Evolutionary conservation across 306 rosid species (phyloP).

Genomic region (Canavalia gladiata): DNA sequence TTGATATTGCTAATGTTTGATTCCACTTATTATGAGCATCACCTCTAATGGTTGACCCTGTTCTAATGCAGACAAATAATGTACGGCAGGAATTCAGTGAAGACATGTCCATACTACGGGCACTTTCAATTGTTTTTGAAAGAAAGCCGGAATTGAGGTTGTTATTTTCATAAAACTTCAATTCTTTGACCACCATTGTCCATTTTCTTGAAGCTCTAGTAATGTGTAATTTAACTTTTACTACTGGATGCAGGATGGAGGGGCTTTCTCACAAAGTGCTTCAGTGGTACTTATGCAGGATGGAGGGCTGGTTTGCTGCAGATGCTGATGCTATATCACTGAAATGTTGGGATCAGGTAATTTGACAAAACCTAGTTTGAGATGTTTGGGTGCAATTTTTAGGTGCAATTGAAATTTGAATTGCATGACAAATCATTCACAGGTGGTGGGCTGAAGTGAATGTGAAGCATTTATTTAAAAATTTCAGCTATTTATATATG

Average conservation of each 20-base stretch:
- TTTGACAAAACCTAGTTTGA: slow-evolving; percentile 26
- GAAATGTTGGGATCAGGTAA: slow-evolving; percentile 96
- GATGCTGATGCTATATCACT: slow-evolving; percentile 93
- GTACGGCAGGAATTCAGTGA: slow-evolving; percentile 71
- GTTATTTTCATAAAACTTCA: neutral
- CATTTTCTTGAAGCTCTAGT: slow-evolving; percentile 27
- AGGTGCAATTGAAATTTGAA: slow-evolving; percentile 23
- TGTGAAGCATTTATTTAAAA: neutral
- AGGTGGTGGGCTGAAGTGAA: slow-evolving; percentile 11
- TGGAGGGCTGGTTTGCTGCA: slow-evolving; percentile 99
- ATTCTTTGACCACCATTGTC: neutral
- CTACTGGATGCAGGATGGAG: slow-evolving; percentile 74
- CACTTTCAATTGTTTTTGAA: slow-evolving; percentile 83
- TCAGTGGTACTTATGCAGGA: slow-evolving; percentile 97
- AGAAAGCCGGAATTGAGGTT: slow-evolving; percentile 89
- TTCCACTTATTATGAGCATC: slow-evolving; percentile 41
- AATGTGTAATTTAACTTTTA: slow-evolving; percentile 30
- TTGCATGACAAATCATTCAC: neutral
- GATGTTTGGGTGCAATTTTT: slow-evolving; percentile 16
- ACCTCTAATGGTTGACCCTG: slow-evolving; percentile 45
- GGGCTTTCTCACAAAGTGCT: slow-evolving; percentile 90
- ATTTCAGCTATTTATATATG: slow-evolving; percentile 1
- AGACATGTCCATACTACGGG: slow-evolving; percentile 84
- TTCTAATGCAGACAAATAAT: slow-evolving; percentile 70
- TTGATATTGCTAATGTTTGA: slow-evolving; percentile 19